A percentile compares a stretch with the other conserved stretches of the same genome.
Evolutionary conservation across 2,329 filamentous ascomycete species (phyloP).

Genomic region (Xylaria sp.): DNA sequence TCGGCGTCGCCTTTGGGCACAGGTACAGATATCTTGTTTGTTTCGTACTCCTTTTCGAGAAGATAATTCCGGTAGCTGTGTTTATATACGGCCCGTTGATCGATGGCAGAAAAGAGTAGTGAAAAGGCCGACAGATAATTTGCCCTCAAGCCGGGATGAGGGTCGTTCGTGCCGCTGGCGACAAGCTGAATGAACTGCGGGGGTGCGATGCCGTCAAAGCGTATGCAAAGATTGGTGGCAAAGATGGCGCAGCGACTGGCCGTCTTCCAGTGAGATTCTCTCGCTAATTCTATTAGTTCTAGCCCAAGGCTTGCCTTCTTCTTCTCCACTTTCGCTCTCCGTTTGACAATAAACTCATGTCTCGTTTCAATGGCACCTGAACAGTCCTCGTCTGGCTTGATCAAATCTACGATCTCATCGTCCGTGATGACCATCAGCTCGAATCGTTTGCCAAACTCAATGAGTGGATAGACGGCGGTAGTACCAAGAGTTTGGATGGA

Average conservation of each 20-base stretch:
- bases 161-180: slow-evolving; percentile 84
- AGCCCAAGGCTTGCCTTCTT: slow-evolving; percentile 84
- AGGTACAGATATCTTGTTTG: slow-evolving; percentile 78
- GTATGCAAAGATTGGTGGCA: slow-evolving; percentile 87
- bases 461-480: slow-evolving; percentile 82
- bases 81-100: slow-evolving; percentile 84
- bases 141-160: slow-evolving; percentile 84
- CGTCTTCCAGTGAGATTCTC: slow-evolving; percentile 94
- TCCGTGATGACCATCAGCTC: slow-evolving; percentile 89
- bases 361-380: slow-evolving; percentile 71
- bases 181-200: slow-evolving; percentile 85
- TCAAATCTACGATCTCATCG: slow-evolving; percentile 73
- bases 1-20: slow-evolving; percentile 79
- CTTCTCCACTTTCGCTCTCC: slow-evolving; percentile 80
- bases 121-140: slow-evolving; percentile 85
- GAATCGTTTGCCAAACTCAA: slow-evolving; percentile 90
- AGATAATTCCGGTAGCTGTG: slow-evolving; percentile 92
- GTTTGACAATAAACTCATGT: slow-evolving; percentile 77
- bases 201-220: slow-evolving; percentile 89
- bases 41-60: slow-evolving; percentile 79
- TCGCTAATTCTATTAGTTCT: slow-evolving; percentile 82
- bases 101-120: slow-evolving; percentile 82
- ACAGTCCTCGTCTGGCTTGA: slow-evolving; percentile 76
- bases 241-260: slow-evolving; percentile 90
- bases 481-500: slow-evolving; percentile 92